phyloP scores from a whole-genome alignment of 2,329 filamentous ascomycete genomes.

The Penicillium sclerotiorum region DNA sequence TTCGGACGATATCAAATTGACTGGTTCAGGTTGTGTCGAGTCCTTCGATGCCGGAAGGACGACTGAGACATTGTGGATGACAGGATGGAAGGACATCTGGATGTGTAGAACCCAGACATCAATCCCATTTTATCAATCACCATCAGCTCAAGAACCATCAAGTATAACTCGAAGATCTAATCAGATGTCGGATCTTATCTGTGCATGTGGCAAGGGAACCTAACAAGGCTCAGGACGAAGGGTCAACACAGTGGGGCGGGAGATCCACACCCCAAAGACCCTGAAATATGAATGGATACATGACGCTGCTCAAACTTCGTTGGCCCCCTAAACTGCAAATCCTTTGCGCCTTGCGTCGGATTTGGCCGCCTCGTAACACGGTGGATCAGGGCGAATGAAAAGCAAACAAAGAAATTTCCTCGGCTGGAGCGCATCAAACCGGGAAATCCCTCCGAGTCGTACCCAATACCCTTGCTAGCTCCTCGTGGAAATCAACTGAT shows the following conservation, averaged over 20 bases:
- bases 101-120: no score
- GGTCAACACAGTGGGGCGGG: constrained; percentile 6
- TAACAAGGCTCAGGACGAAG: not conserved
- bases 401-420: not conserved
- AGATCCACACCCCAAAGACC: not conserved
- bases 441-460: no score
- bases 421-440: constrained; percentile 7
- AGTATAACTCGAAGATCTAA: constrained; percentile 2
- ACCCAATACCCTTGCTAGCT: no score
- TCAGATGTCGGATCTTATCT: constrained; percentile 8
- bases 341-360: not conserved
- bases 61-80: no score
- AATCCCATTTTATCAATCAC: no score
- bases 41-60: no score
- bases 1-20: no score
- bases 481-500: not conserved
- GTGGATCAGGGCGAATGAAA: no score
- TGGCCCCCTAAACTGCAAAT: not conserved
- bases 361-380: not conserved
- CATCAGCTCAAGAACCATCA: not conserved
- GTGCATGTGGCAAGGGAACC: not conserved
- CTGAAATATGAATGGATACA: constrained; percentile 2
- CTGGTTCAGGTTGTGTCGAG: no score
- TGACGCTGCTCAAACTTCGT: not conserved
- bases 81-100: no score